Percentiles rank a stretch among this genome's conserved stretches.
These are phyloP conservation scores for Hanseniaspora valbyensis DNA, from an alignment of 805 yeast genomes.

Conservation along the genomic window DNA sequence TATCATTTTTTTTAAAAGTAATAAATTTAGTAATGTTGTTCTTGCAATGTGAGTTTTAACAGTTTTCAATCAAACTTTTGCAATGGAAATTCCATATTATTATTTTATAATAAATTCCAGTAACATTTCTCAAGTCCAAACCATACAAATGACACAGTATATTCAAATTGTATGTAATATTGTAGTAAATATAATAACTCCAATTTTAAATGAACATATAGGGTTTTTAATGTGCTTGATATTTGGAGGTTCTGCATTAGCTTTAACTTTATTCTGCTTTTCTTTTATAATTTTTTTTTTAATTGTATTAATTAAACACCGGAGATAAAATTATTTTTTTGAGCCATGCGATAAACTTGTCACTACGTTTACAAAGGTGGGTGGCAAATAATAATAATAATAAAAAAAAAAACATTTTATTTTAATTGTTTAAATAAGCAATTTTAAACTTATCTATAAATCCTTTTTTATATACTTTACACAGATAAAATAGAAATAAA, in stretches of 20 bases:
- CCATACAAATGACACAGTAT: background rate
- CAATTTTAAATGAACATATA: background rate
- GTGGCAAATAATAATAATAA: too few species aligned
- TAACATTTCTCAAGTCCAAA: background rate
- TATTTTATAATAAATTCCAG: background rate
- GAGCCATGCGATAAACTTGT: background rate
- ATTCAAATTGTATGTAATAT: background rate
- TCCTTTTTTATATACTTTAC: too few species aligned
- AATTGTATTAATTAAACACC: too few species aligned
- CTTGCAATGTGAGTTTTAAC: background rate
- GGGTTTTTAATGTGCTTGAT: slow-evolving; percentile 2
- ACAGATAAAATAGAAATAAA: too few species aligned
- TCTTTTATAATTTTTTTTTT: too few species aligned
- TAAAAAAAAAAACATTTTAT: too few species aligned
- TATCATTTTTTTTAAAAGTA: too few species aligned
- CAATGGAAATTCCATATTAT: background rate
- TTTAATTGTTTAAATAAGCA: too few species aligned
- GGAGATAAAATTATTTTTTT: background rate
- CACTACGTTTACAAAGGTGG: background rate
- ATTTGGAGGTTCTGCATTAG: background rate
- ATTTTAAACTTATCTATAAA: too few species aligned
- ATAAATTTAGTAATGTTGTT: background rate
- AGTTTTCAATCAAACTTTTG: background rate
- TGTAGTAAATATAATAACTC: background rate
- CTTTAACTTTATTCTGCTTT: background rate